Percentiles rank a stretch among this genome's conserved stretches.
Evolutionary conservation across 768 basidiomycete genomes (phyloP).

Genomic region (Mycena epipterygia): DNA sequence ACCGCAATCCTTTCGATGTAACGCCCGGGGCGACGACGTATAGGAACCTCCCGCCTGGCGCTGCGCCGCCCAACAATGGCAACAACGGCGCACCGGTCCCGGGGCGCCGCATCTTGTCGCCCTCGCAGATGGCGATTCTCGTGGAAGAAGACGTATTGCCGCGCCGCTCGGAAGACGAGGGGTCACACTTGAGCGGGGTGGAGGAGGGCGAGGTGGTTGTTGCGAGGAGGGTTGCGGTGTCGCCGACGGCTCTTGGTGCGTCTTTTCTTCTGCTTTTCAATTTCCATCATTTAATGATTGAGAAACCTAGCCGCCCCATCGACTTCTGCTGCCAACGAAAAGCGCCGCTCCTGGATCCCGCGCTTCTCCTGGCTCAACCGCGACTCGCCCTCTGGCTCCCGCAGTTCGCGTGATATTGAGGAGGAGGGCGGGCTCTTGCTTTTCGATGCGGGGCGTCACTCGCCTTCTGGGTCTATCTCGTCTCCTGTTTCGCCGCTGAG

Average conservation of each 20-base stretch:
- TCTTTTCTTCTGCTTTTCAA: not conserved
- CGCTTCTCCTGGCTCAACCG: constrained; percentile 33
- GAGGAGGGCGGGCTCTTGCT: constrained; percentile 23
- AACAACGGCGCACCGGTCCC: not conserved
- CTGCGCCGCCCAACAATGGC: not conserved
- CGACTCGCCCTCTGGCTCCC: not conserved
- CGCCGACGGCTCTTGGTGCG: not conserved
- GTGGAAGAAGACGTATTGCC: constrained; percentile 31
- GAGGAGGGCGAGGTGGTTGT: constrained; percentile 31
- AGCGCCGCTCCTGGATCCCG: constrained; percentile 36
- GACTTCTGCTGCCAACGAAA: not conserved
- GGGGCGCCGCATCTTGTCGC: constrained; percentile 31
- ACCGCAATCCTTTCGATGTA: constrained; percentile 5
- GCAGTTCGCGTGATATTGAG: constrained; percentile 25
- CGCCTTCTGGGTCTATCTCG: constrained; percentile 11
- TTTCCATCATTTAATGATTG: not conserved
- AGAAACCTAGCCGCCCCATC: not conserved
- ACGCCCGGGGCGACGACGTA: not conserved
- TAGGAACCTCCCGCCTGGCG: constrained; percentile 20
- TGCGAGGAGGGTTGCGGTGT: constrained; percentile 17
- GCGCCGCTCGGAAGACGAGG: not conserved
- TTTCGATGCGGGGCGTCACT: constrained; percentile 29
- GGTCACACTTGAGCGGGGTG: not conserved
- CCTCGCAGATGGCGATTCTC: constrained; percentile 31
- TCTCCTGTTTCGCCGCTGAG: not conserved